phyloP scores from a whole-genome alignment of 2,329 filamentous ascomycete species.

The Paracoccidioides brasiliensis region DNA sequence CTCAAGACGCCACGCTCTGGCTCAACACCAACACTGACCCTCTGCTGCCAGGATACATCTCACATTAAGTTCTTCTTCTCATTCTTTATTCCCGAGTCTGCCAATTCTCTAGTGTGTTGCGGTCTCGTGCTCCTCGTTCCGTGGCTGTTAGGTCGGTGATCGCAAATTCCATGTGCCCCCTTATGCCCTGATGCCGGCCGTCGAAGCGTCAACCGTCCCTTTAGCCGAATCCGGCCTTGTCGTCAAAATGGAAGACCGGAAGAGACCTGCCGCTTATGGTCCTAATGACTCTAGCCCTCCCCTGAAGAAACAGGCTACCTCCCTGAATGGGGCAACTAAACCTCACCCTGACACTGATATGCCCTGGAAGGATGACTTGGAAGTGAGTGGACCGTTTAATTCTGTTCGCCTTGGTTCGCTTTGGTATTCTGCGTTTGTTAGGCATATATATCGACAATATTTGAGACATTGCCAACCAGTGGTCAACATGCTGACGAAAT shows the following conservation, averaged over 20 bases:
- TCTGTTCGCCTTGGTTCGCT: neutral
- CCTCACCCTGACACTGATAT: slow-evolving; percentile 54
- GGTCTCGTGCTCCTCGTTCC: neutral
- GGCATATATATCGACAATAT: neutral
- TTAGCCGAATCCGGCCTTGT: slow-evolving; percentile 64
- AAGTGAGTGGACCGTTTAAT: slow-evolving; percentile 46
- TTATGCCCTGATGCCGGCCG: slow-evolving; percentile 68
- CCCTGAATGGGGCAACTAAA: slow-evolving; percentile 55
- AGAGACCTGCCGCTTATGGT: slow-evolving; percentile 74
- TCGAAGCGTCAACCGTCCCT: slow-evolving; percentile 59
- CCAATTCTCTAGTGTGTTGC: slow-evolving; percentile 14
- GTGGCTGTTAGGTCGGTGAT: slow-evolving; percentile 24
- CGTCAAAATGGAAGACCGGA: slow-evolving; percentile 98
- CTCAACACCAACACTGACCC: neutral
- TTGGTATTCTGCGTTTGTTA: neutral
- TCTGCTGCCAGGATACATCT: neutral
- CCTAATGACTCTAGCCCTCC: slow-evolving; percentile 76
- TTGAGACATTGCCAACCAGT: slow-evolving; percentile 5
- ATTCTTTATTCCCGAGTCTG: slow-evolving; percentile 17
- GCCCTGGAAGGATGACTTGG: slow-evolving; percentile 57
- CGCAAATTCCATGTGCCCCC: slow-evolving; percentile 4
- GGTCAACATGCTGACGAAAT: slow-evolving; percentile 12
- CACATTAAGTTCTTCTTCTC: slow-evolving; percentile 7
- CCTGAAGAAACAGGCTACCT: slow-evolving; percentile 70
- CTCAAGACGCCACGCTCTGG: too few relatives aligned